Conservation (phyloP, 768 basidiomycete genomes). For the Mycena polygramma region DNA sequence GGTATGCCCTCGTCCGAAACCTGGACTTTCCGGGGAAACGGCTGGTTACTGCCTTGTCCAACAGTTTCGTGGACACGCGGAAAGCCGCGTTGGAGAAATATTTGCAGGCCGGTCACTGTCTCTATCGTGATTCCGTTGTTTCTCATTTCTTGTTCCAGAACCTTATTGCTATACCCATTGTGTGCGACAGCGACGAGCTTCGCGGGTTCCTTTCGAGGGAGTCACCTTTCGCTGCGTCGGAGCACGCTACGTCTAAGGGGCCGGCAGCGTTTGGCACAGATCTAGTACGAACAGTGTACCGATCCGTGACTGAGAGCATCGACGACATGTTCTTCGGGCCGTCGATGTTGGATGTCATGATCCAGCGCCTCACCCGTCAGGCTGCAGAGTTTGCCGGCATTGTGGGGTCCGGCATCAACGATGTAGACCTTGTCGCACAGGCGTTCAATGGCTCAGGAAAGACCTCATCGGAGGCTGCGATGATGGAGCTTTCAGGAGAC, state of each 20-base stretch:
- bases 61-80: conserved; percentile 89
- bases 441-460: conserved; percentile 81
- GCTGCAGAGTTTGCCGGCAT: conserved; percentile 91
- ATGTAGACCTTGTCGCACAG: conserved; percentile 88
- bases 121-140: not conserved
- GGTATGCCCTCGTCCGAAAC: conserved; percentile 71
- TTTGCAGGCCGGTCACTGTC: conserved; percentile 74
- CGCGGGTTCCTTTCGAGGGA: conserved; percentile 89
- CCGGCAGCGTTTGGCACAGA: conserved; percentile 71
- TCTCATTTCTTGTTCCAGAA: conserved; percentile 58
- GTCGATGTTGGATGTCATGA: conserved; percentile 96
- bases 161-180: conserved; percentile 77
- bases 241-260: conserved; percentile 55
- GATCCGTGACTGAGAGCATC: conserved; percentile 92
- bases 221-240: conserved; percentile 82
- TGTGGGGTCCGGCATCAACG: conserved; percentile 80
- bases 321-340: conserved; percentile 98
- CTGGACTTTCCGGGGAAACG: conserved; percentile 95
- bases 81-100: conserved; percentile 88
- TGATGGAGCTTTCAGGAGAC: conserved; percentile 82
- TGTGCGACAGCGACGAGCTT: conserved; percentile 87
- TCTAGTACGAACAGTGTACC: conserved; percentile 89
- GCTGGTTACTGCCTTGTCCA: conserved; percentile 89
- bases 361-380: conserved; percentile 89
- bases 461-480: conserved; percentile 72